A percentile compares a stretch with the other conserved stretches of the same genome.
Conservation (phyloP, 495 filamentous ascomycete genomes). For the Immersiella caudata region DNA sequence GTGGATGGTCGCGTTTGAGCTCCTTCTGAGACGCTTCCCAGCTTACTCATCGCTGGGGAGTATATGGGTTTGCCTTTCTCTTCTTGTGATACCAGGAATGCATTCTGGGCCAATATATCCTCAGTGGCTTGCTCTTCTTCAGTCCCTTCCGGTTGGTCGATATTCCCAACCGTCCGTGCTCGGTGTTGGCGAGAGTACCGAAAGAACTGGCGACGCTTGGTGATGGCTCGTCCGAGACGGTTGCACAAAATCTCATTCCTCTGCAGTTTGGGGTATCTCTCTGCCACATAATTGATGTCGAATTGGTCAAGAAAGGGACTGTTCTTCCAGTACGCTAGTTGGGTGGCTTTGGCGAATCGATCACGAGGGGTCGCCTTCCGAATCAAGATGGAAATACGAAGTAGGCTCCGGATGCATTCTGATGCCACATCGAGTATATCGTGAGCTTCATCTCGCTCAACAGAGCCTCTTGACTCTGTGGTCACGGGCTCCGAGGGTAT, state of each 20-base stretch:
- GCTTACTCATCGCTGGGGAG: neutral
- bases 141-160: neutral
- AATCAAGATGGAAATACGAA: conserved; percentile 13
- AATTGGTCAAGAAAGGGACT: conserved; percentile 18
- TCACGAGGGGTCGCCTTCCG: conserved; percentile 16
- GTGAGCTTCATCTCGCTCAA: conserved; percentile 8
- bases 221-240: conserved; percentile 23
- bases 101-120: neutral
- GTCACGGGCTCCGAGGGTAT: neutral
- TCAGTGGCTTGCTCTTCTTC: neutral
- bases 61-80: neutral
- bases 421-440: conserved; percentile 7
- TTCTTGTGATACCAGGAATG: neutral
- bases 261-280: conserved; percentile 14
- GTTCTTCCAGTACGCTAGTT: neutral
- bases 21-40: neutral
- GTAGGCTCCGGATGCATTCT: conserved; percentile 9
- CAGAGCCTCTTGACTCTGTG: neutral
- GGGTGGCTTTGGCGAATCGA: conserved; percentile 15
- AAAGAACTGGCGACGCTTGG: conserved; percentile 23
- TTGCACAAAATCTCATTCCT: neutral
- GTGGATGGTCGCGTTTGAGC: neutral
- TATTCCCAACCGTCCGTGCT: neutral
- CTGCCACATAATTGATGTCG: conserved; percentile 22
- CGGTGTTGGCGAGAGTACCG: conserved; percentile 17